These are phyloP conservation scores for Chondrus crispus DNA, from an alignment of 23 red algal species.

Conservation along the genomic window DNA sequence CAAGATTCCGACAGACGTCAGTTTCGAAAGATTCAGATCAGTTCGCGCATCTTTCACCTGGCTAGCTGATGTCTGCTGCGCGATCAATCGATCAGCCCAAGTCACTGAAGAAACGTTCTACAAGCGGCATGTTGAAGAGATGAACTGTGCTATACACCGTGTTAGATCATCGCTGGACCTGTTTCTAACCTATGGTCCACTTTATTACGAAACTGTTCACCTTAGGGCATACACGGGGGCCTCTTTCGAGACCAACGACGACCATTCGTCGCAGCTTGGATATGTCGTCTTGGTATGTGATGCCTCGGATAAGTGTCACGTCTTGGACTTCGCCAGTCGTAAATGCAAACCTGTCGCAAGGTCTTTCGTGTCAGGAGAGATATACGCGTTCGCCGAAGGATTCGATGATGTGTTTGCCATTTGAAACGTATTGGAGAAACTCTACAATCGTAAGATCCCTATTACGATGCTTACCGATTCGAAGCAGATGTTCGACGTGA, in stretches of 20 bases:
- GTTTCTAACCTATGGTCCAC: not conserved
- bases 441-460: not conserved
- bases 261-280: conserved; percentile 40
- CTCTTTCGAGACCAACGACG: conserved; percentile 20
- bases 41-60: not conserved
- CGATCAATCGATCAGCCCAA: not conserved
- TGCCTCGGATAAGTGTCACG: not conserved
- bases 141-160: not conserved
- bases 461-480: conserved; percentile 41
- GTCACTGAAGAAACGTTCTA: conserved; percentile 5
- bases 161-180: not conserved
- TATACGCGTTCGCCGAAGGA: conserved; percentile 38
- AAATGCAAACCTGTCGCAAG: conserved; percentile 28
- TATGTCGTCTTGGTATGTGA: conserved; percentile 50
- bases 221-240: conserved; percentile 27
- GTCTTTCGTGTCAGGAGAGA: not conserved
- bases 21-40: not conserved
- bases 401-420: conserved; percentile 39
- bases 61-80: conserved; percentile 3
- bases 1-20: not conserved
- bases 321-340: not conserved
- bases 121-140: not conserved
- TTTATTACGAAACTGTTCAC: conserved; percentile 20
- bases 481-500: conserved; percentile 36
- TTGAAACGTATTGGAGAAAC: not conserved